These are phyloP conservation scores for Pythium guiyangense DNA, from an alignment of 352 stramenopile genomes.

Conservation along the genomic window DNA sequence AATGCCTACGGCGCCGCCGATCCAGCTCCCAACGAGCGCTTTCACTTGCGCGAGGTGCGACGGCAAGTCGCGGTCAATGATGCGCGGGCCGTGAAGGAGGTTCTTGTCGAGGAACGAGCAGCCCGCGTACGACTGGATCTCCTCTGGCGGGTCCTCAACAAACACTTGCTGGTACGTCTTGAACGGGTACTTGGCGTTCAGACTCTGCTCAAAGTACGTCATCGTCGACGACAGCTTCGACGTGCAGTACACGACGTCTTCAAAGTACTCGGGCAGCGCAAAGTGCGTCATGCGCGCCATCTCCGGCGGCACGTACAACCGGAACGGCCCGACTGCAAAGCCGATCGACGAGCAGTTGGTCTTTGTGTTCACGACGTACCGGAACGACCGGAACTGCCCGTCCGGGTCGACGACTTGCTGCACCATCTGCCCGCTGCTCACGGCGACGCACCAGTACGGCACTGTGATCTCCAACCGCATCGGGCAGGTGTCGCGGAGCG, in stretches of 20 bases:
- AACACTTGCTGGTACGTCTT: conserved; percentile 88
- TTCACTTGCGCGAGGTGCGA: conserved; percentile 84
- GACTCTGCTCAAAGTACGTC: conserved; percentile 70
- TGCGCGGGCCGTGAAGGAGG: conserved; percentile 60
- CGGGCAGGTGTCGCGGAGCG: conserved; percentile 60
- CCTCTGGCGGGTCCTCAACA: conserved; percentile 74
- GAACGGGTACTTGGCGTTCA: conserved; percentile 75
- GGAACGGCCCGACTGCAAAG: conserved; percentile 77
- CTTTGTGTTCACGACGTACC: conserved; percentile 77
- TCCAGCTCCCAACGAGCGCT: conserved; percentile 72
- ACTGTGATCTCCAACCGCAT: conserved; percentile 78
- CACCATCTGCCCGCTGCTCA: conserved; percentile 83
- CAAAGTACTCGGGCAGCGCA: conserved; percentile 66
- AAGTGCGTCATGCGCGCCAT: conserved; percentile 86
- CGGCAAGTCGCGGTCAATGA: conserved; percentile 78
- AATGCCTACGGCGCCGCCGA: conserved; percentile 71
- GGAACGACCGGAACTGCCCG: conserved; percentile 58
- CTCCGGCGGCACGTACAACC: conserved; percentile 65
- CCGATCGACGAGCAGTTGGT: conserved; percentile 79
- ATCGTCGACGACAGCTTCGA: conserved; percentile 68
- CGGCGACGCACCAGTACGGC: conserved; percentile 74
- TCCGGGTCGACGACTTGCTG: conserved; percentile 68
- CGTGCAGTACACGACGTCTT: conserved; percentile 73
- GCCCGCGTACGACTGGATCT: conserved; percentile 65
- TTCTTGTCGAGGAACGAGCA: conserved; percentile 76